Percentiles rank a stretch among this genome's conserved stretches.
Evolutionary conservation across 2,329 filamentous ascomycete genomes (phyloP).

Genomic region (Penicillium psychrosexuale): DNA sequence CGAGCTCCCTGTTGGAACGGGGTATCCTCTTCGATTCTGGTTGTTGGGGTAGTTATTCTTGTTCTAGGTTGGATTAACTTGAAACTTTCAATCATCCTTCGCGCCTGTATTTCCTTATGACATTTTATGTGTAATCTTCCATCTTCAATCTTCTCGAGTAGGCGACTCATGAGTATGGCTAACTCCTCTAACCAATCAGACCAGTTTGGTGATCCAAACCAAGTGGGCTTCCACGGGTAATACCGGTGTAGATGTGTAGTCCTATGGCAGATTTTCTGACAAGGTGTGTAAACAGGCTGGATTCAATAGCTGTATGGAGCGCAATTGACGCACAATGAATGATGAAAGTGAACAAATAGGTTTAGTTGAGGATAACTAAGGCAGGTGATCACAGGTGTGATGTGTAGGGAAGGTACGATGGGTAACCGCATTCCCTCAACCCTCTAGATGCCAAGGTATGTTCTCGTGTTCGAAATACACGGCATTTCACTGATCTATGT

Average conservation of each 20-base stretch:
- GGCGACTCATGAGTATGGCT: not conserved
- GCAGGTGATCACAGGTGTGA: too few species aligned
- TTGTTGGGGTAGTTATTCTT: not conserved
- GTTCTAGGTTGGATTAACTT: not conserved
- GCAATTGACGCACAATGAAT: too few species aligned
- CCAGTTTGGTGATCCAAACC: too few species aligned
- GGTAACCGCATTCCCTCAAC: not conserved
- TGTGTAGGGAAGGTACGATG: not conserved
- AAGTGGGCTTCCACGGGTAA: not conserved
- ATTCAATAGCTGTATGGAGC: not conserved
- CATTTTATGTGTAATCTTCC: not conserved
- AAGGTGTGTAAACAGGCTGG: not conserved
- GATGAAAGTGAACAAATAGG: too few species aligned
- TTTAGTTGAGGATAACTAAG: too few species aligned
- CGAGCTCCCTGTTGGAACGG: not conserved
- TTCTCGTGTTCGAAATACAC: not conserved
- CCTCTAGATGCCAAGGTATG: too few species aligned
- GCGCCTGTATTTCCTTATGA: too few species aligned
- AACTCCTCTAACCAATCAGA: not conserved
- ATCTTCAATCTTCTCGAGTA: not conserved
- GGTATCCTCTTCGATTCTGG: not conserved
- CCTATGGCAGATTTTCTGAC: not conserved
- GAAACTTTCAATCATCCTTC: too few species aligned
- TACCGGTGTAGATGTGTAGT: not conserved
- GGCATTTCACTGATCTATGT: not conserved